Evolutionary conservation across 495 filamentous ascomycete species (phyloP).

Genomic region (Xylaria scruposa): DNA sequence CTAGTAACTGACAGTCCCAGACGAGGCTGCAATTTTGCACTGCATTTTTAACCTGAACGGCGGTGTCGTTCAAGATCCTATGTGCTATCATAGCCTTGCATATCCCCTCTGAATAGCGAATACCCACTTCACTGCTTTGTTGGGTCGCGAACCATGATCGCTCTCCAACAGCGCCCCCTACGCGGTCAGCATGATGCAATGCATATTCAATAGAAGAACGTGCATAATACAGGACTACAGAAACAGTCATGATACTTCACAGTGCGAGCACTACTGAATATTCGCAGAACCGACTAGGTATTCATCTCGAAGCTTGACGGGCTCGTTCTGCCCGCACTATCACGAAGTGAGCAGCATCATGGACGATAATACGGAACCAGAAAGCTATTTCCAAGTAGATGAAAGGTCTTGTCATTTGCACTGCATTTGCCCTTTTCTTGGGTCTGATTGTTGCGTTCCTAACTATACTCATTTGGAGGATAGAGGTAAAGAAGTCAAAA

Average conservation of each 20-base stretch:
- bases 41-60: background rate
- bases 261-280: background rate
- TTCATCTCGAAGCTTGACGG: too few species aligned
- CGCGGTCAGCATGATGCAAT: background rate
- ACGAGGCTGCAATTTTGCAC: too few species aligned
- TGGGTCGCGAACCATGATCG: too few species aligned
- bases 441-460: background rate
- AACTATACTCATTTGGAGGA: too few species aligned
- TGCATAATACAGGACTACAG: background rate
- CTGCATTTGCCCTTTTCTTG: background rate
- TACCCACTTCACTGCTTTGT: too few species aligned
- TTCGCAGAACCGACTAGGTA: too few species aligned
- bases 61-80: background rate
- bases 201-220: background rate
- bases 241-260: background rate
- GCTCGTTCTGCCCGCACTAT: background rate
- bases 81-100: background rate
- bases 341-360: background rate
- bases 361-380: background rate
- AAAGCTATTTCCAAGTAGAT: constrained; percentile 9
- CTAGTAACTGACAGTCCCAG: too few species aligned
- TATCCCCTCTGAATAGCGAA: too few species aligned
- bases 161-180: background rate
- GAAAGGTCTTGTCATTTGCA: constrained; percentile 17
- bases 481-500: too few species aligned